Percentiles rank a stretch among this genome's conserved stretches.
phyloP scores from a whole-genome alignment of 371 early-diverging fungal species.

The Vairimorpha apis region DNA sequence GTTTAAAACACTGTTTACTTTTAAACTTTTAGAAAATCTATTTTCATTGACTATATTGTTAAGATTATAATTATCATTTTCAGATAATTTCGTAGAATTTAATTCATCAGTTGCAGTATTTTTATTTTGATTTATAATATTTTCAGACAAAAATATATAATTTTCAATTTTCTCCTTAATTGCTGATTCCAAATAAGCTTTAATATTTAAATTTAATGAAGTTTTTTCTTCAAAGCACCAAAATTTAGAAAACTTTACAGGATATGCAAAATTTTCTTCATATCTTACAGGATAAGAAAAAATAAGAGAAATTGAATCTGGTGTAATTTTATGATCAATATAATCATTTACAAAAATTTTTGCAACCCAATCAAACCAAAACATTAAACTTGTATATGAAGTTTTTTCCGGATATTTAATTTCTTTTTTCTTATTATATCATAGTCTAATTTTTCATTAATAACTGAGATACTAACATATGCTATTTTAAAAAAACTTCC shows the following conservation, averaged over 20 bases:
- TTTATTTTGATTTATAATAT: no score
- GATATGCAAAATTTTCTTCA: background rate
- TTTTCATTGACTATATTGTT: background rate
- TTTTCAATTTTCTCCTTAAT: background rate
- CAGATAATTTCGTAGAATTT: no score
- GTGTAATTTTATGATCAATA: background rate
- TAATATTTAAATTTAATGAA: background rate
- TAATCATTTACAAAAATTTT: background rate
- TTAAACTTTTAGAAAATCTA: background rate
- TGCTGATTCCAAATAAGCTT: background rate
- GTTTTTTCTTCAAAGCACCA: background rate
- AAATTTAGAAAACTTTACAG: background rate
- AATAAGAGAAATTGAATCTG: background rate
- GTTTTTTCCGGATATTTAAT: background rate
- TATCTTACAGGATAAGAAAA: constrained; percentile 19
- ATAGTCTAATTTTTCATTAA: background rate
- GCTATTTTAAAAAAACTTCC: constrained; percentile 13
- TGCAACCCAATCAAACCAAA: constrained; percentile 5
- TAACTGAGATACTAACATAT: background rate
- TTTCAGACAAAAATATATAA: no score
- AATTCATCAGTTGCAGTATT: no score
- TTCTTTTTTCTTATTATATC: background rate
- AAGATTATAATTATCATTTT: background rate
- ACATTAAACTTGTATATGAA: background rate
- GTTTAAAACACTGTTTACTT: background rate